Evolutionary conservation across 352 stramenopile genomes (phyloP), one percentile per base, ranked within the genome.

Genomic region (Phytophthora pinifolia): DNA sequence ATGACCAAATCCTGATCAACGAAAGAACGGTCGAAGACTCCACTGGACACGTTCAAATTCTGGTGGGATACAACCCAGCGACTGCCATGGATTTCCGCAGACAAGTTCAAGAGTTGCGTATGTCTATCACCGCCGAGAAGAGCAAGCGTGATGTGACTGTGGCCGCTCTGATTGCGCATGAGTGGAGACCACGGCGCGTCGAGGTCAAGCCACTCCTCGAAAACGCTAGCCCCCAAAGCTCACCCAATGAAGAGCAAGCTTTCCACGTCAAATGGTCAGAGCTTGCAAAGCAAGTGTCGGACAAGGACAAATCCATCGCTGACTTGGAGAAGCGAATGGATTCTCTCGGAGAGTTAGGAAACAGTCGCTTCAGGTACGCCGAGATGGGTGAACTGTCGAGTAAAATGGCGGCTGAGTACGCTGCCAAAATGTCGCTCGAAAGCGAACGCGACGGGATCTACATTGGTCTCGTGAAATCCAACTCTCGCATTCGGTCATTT

Each of bases 1-100:
- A 79, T 37, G 52, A 76, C 20, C 52, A 72, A 46, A 73, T 67
- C 34, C 54, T 71, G 42, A 54, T 77, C 31, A 80, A 83, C 49
- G 65, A 83, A 52, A 65, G 46, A 15, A 65, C 58, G 0, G 44
- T 81, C 31, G 60, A 67, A 32, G 56, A 69, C 36, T 65, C 54
- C 50, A 59, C 31, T 69, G 12, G 30, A 22, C 51, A 68, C 29
- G 48, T 46, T 46, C 46, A 59, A 48, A 39, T 55, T 53, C 59
- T 63, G 9, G 34, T 50, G 29, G 41, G 69, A 2, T 61, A 58
- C n/a, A 66, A 73, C 33, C 57, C 67, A 17, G 25, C 43, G 2
- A 45, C 58, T n/a, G 62, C 65, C 0, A 55, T 67, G 20, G 50
- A 70, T 17, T 69, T 76, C 37, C 74, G 71, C 35, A 65, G 46